Base-by-base conservation (phyloP, 2,329 filamentous ascomycete genomes). In the Aspergillus proliferans region DNA sequence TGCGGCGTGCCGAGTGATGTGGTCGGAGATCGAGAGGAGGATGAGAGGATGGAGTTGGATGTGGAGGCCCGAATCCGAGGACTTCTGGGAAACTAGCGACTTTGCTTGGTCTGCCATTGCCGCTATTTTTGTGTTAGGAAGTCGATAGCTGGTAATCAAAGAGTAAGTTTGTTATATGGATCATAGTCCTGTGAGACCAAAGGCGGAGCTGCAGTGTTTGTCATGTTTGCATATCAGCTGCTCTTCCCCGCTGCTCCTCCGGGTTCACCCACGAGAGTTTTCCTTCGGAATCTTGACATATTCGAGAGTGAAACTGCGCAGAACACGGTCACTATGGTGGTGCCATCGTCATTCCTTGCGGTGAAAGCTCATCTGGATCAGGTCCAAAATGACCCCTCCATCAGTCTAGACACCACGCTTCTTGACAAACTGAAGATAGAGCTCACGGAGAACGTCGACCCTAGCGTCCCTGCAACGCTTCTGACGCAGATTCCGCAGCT, bases 11-110 rank as follows among this genome's bases (percentile, higher is more conserved):
- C 93, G 83, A 50, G 92, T 95, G 68, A 97, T 90, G 69, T 95
- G 94, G 71, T 98, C 93, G 59, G 92, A 95, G 62, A 98, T 93
- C 56, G 87, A 94, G 71, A 98, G 87, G 57, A 97, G 86, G 46
- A 95, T 91, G 44, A 98, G 84, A 22, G 93, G 93, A 64, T 98
- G 93, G 15, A 98, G 82, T 59, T 90, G 83, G 48, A 90, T 83
- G 56, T 89, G 85, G 41, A 94, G 82, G 45, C 83, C 82, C 18
- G 85, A 85, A 69, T 93, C 88, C 39, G 82, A 82, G 4, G 82
- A 78, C 69, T 83, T 86, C 50, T 76, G 77, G 5, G 85, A 87
- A 43, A 89, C 66, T 53, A 88, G 76, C 47, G 82, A 74, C 58
- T 83, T 84, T 15, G 56, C 36, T 9, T 67, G 55, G 52, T 74